Evolutionary conservation across 805 yeast species (phyloP), one percentile per base, ranked within the genome.

Genomic region (Sungouiella blattae): DNA sequence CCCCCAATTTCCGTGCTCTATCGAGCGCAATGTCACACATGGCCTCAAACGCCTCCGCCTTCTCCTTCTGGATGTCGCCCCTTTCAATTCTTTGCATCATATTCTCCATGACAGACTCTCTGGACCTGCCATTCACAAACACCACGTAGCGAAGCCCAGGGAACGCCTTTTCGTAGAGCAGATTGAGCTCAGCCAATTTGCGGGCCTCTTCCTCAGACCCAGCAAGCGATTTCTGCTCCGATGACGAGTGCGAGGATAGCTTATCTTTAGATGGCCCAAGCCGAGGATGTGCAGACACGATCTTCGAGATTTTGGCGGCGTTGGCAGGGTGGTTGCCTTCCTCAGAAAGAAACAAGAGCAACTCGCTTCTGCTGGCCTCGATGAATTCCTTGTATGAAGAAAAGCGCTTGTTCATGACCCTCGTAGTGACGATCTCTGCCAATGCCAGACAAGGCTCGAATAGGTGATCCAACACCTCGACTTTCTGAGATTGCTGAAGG

Each of bases 11-110:
- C n/a, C 44, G 45, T 0, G 81, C 80, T 39, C 97, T 68, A 60
- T 87, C 96, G 17, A 72, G 47, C 0, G 96, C 96, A 37, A 88
- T 89, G 58, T 86, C 94, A 58, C 95, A 86, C 95, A 88, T 87
- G 16, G 95, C 96, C 44, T 79, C 67, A 46, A 87, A 75, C 0
- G 95, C 94, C 30, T 78, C 83, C 6, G 39, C 29, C 37, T 77
- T 72, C 56, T 89, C 97, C 21, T 44, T 34, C 5, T 47, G 53
- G 38, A 76, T 69, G 49, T 81, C 74, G n/a, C 63, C 64, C 34
- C 82, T 65, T 1, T 57, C 58, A 3, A 88, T 83, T n/a, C 60
- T 38, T 7, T 25, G 27, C 11, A 18, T 39, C 60, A 55, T 55
- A 43, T 77, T 65, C 17, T 59, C 58, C 77, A 87, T 81, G 18